These are phyloP conservation scores for Lobosporangium transversale DNA, from an alignment of 192 early-diverging fungal genomes.

Conservation along the genomic window DNA sequence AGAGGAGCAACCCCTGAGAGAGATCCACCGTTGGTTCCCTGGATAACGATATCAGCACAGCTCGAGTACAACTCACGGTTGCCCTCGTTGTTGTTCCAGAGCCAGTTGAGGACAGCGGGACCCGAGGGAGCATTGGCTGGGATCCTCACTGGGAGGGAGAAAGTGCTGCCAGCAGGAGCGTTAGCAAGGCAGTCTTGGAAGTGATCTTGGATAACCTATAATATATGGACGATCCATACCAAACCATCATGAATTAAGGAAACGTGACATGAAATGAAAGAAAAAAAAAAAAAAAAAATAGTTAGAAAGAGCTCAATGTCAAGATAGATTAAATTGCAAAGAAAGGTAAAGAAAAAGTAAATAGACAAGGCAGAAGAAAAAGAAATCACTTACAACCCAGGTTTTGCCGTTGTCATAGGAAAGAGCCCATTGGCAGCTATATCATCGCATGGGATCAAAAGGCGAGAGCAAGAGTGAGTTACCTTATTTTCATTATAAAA, in stretches of 20 bases:
- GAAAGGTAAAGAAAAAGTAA: too few relatives aligned
- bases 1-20: slow-evolving; percentile 60
- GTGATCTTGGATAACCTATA: slow-evolving; percentile 65
- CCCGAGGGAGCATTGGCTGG: slow-evolving; percentile 61
- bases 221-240: background rate
- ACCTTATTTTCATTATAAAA: background rate
- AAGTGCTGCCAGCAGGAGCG: slow-evolving; percentile 55
- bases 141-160: slow-evolving; percentile 57
- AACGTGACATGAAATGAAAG: too few relatives aligned
- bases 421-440: slow-evolving; percentile 50
- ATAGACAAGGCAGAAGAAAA: background rate
- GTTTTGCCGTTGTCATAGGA: slow-evolving; percentile 45
- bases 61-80: slow-evolving; percentile 77
- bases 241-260: too few relatives aligned
- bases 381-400: slow-evolving; percentile 40
- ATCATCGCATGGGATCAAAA: background rate
- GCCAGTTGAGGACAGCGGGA: slow-evolving; percentile 68
- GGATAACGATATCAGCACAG: slow-evolving; percentile 69
- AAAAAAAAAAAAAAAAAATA: background rate
- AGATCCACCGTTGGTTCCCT: slow-evolving; percentile 45
- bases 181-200: slow-evolving; percentile 63
- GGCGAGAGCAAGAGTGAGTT: background rate
- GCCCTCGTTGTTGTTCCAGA: slow-evolving; percentile 73
- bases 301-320: background rate
- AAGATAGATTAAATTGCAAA: too few relatives aligned